Conservation (phyloP, 306 rosid species). For the Pyrus betulifolia region DNA sequence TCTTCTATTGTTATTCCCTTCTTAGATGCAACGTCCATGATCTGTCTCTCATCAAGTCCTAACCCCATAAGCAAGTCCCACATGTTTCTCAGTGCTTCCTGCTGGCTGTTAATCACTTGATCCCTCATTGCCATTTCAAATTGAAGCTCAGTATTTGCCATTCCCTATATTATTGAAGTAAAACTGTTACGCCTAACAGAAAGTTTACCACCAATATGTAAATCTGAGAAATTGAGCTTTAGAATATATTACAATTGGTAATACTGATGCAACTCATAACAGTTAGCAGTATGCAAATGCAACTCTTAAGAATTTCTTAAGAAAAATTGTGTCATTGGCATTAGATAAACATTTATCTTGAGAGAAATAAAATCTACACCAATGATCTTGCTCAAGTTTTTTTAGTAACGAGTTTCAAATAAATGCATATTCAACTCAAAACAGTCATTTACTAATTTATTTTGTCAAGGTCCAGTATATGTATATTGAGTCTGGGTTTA, state of each 20-base stretch:
- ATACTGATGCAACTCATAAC: background rate
- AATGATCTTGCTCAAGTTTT: slow-evolving; percentile 3
- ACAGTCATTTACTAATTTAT: background rate
- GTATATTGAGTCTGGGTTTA: background rate
- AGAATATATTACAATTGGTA: background rate
- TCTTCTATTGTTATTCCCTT: slow-evolving; percentile 55
- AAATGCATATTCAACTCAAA: background rate
- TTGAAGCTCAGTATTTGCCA: slow-evolving; percentile 58
- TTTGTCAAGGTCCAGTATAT: background rate
- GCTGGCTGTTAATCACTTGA: slow-evolving; percentile 52
- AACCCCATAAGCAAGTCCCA: slow-evolving; percentile 55
- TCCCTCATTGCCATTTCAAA: slow-evolving; percentile 66
- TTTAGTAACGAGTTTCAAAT: background rate
- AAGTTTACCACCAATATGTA: background rate
- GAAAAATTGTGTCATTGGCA: background rate
- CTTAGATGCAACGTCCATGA: slow-evolving; percentile 41
- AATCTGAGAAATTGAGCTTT: background rate
- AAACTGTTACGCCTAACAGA: background rate
- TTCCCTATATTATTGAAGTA: slow-evolving; percentile 27
- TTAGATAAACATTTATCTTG: background rate
- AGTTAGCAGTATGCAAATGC: background rate
- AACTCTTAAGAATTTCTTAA: background rate
- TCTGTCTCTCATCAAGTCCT: slow-evolving; percentile 46
- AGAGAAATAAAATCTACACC: background rate
- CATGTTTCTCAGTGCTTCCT: slow-evolving; percentile 38